A percentile compares a stretch with the other conserved stretches of the same genome.
Conservation (phyloP, 208 protist species). For the Herpetomonas tarakana region DNA sequence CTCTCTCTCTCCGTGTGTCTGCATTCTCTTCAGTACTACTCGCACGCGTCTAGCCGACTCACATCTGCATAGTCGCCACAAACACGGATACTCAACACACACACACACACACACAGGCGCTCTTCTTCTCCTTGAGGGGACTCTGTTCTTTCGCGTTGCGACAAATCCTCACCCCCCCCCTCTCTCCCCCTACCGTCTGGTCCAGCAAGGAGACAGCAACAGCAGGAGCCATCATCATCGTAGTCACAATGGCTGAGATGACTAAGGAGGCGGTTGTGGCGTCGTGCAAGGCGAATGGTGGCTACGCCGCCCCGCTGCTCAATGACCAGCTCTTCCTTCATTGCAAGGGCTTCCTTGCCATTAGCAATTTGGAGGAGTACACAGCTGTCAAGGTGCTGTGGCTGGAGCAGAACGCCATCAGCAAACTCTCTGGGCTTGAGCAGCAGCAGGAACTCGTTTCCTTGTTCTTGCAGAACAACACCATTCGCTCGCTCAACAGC, state of each 20-base stretch:
- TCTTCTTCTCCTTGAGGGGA: no score
- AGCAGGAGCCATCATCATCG: no score
- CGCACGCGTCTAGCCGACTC: no score
- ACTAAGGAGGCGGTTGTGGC: conserved; percentile 73
- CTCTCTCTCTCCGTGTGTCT: no score
- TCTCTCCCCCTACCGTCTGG: no score
- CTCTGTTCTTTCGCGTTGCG: no score
- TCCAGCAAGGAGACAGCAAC: no score
- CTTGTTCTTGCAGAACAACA: conserved; percentile 94
- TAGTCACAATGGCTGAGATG: conserved; percentile 72
- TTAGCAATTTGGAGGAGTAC: conserved; percentile 89
- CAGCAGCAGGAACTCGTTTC: conserved; percentile 66
- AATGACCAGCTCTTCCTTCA: conserved; percentile 93
- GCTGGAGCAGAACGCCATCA: conserved; percentile 93
- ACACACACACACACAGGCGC: no score
- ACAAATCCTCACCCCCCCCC: no score
- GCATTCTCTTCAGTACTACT: no score
- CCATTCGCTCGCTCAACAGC: conserved; percentile 59
- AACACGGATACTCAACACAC: no score
- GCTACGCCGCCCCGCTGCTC: conserved; percentile 77
- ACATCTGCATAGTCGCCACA: no score
- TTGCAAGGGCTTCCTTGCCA: conserved; percentile 86
- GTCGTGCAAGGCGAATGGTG: conserved; percentile 82
- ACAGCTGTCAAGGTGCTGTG: conserved; percentile 90
- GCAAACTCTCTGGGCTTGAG: conserved; percentile 77